Evolutionary conservation across 306 rosid genomes (phyloP).

Genomic region (Coriaria nepalensis): DNA sequence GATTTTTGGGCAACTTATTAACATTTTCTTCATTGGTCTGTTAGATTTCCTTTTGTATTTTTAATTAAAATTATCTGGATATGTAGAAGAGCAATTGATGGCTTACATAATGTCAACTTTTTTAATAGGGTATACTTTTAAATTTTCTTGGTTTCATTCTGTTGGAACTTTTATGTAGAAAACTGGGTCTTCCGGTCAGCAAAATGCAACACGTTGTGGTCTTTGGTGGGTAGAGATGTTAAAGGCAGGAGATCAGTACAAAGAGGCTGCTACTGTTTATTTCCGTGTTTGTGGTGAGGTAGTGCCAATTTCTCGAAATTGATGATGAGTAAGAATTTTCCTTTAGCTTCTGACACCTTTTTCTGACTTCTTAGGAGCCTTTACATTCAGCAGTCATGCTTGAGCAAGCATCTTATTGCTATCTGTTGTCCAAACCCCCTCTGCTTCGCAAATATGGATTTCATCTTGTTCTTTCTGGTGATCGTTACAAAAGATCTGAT

Average conservation of each 20-base stretch:
- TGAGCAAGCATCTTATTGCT: slow-evolving; percentile 97
- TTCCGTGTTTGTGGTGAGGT: slow-evolving; percentile 95
- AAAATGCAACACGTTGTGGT: slow-evolving; percentile 83
- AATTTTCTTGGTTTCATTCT: not conserved
- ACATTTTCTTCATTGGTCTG: too few species aligned
- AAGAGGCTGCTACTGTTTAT: slow-evolving; percentile 84
- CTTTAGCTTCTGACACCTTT: slow-evolving; percentile 25
- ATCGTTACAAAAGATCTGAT: slow-evolving; percentile 83
- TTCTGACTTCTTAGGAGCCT: slow-evolving; percentile 45
- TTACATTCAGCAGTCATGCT: slow-evolving; percentile 94
- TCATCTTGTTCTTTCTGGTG: slow-evolving; percentile 99
- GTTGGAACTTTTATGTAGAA: slow-evolving; percentile 49
- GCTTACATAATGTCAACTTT: too few species aligned
- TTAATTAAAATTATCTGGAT: too few species aligned
- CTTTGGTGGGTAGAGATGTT: slow-evolving; percentile 95
- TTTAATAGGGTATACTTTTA: too few species aligned
- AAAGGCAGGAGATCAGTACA: slow-evolving; percentile 67
- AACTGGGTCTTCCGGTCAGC: slow-evolving; percentile 69
- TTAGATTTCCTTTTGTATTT: too few species aligned
- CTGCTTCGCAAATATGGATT: slow-evolving; percentile 91
- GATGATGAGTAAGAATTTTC: too few species aligned
- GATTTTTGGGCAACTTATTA: too few species aligned
- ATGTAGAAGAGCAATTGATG: too few species aligned
- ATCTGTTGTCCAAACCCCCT: slow-evolving; percentile 77
- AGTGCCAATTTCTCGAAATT: slow-evolving; percentile 17